Percentiles rank a stretch among this genome's conserved stretches.
Evolutionary conservation across 2,329 filamentous ascomycete genomes (phyloP).

Genomic region (Alternaria triticimaculans): DNA sequence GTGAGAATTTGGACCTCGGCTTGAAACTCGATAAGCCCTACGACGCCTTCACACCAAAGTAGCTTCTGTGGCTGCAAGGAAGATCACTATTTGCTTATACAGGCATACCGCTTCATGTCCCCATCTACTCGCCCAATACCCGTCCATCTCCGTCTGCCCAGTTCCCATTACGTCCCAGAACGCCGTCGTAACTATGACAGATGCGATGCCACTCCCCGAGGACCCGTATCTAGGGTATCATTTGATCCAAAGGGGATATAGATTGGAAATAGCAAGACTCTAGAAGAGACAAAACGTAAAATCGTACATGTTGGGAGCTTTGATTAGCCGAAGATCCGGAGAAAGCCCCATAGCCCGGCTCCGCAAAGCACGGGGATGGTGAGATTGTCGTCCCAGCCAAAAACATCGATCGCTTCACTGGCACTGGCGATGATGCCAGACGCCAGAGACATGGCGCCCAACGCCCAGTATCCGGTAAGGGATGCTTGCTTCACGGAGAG

Average conservation of each 20-base stretch:
- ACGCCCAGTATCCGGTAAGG: constrained; percentile 73
- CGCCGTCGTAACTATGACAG: constrained; percentile 10
- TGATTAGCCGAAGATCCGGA: constrained; percentile 75
- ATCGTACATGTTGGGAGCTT: background rate
- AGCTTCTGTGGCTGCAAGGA: constrained; percentile 19
- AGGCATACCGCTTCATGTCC: background rate
- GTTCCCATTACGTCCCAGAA: constrained; percentile 7
- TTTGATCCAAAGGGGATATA: constrained; percentile 8
- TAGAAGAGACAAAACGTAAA: constrained; percentile 12
- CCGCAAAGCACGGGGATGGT: constrained; percentile 94
- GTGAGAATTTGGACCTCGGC: constrained; percentile 16
- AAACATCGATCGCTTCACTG: constrained; percentile 90
- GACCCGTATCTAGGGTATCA: constrained; percentile 21
- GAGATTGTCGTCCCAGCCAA: constrained; percentile 95
- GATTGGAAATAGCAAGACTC: constrained; percentile 14
- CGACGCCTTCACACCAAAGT: constrained; percentile 17
- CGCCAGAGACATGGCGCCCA: constrained; percentile 82
- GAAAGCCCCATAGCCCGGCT: constrained; percentile 86
- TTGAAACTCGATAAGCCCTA: constrained; percentile 25
- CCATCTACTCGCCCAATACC: background rate
- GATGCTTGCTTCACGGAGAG: constrained; percentile 65
- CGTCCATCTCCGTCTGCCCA: background rate
- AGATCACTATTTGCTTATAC: constrained; percentile 2
- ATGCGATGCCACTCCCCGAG: constrained; percentile 9
- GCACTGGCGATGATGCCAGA: constrained; percentile 88